A percentile compares a stretch with the other conserved stretches of the same genome.
These are phyloP conservation scores for Albugo candida DNA, from an alignment of 352 stramenopile species.

Conservation along the genomic window DNA sequence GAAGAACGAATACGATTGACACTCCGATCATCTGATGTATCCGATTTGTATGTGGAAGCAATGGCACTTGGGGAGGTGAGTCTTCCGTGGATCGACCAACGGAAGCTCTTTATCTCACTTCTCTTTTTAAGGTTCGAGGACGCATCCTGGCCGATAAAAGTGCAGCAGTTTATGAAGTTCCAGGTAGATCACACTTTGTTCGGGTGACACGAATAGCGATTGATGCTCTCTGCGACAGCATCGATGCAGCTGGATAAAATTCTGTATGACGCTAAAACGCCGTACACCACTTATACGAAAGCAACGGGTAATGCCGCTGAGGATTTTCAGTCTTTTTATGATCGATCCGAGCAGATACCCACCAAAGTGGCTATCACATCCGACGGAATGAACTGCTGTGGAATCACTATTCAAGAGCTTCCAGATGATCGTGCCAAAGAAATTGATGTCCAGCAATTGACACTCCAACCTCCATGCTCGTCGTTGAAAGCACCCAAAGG, in stretches of 20 bases:
- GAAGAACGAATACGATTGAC: conserved; percentile 68
- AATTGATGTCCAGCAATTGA: neutral
- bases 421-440: conserved; percentile 11
- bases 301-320: conserved; percentile 35
- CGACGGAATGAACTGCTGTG: conserved; percentile 35
- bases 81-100: neutral
- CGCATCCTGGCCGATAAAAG: neutral
- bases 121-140: neutral
- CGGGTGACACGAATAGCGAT: too few species aligned
- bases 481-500: too few species aligned
- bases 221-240: conserved; percentile 6
- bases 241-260: conserved; percentile 67
- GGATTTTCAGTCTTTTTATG: conserved; percentile 73
- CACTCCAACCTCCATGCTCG: neutral
- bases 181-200: too few species aligned
- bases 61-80: conserved; percentile 49
- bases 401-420: conserved; percentile 73
- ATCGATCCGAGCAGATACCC: conserved; percentile 69
- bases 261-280: conserved; percentile 43
- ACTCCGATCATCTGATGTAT: conserved; percentile 35
- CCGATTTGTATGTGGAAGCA: conserved; percentile 59
- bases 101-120: neutral
- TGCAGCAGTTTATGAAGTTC: conserved; percentile 5
- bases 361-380: conserved; percentile 63
- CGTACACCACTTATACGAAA: conserved; percentile 56